These are phyloP conservation scores for Echinosophora koreensis DNA, from an alignment of 306 rosid genomes.

Conservation along the genomic window DNA sequence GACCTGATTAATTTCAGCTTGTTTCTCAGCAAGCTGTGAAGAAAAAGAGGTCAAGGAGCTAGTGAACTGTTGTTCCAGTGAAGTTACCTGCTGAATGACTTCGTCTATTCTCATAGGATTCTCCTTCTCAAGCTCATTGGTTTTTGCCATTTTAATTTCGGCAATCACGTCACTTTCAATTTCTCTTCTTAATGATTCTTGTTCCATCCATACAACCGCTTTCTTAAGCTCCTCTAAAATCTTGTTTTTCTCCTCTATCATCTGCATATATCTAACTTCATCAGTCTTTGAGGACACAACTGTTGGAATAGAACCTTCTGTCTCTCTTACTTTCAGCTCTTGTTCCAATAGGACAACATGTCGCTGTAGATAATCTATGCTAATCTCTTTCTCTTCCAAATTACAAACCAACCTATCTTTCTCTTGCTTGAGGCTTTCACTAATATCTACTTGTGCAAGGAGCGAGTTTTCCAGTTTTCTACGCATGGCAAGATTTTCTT, in stretches of 20 bases:
- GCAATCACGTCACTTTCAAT: constrained; percentile 58
- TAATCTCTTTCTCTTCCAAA: constrained; percentile 58
- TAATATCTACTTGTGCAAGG: constrained; percentile 67
- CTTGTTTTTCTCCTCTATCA: constrained; percentile 58
- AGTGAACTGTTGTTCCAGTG: constrained; percentile 61
- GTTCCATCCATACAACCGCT: constrained; percentile 62
- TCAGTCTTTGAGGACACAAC: constrained; percentile 3
- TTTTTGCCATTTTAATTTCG: constrained; percentile 52
- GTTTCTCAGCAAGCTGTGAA: constrained; percentile 67
- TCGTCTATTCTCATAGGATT: constrained; percentile 47
- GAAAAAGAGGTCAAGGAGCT: constrained; percentile 58
- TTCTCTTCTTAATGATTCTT: constrained; percentile 66
- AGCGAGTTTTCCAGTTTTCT: constrained; percentile 80
- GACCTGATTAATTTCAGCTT: constrained; percentile 62
- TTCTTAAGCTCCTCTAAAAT: constrained; percentile 63
- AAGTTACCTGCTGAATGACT: constrained; percentile 54
- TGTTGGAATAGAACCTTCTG: constrained; percentile 47
- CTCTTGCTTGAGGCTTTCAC: constrained; percentile 66
- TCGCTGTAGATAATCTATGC: constrained; percentile 53
- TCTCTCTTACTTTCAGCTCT: constrained; percentile 49
- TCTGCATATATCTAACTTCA: constrained; percentile 40
- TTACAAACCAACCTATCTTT: constrained; percentile 49
- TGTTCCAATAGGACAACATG: constrained; percentile 61
- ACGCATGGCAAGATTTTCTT: constrained; percentile 55
- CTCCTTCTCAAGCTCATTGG: constrained; percentile 57